phyloP scores from a whole-genome alignment of 2,329 filamentous ascomycete species.

The Fusarium multiceps region DNA sequence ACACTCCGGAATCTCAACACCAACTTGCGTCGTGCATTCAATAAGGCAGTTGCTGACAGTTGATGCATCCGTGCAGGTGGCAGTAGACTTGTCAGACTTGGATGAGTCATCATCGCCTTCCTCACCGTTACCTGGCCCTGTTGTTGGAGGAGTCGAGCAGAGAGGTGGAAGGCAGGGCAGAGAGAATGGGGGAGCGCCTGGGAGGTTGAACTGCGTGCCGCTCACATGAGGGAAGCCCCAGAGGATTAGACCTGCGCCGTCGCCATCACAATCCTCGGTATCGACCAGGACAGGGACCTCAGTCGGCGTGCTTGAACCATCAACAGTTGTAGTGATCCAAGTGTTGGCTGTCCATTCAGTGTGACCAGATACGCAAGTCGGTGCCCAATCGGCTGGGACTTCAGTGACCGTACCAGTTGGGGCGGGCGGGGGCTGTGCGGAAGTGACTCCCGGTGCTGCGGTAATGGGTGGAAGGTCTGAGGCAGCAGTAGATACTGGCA shows the following conservation, averaged over 20 bases:
- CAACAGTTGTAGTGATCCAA: constrained; percentile 33
- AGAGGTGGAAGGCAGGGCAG: constrained; percentile 30
- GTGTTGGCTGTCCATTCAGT: constrained; percentile 34
- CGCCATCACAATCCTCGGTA: constrained; percentile 11
- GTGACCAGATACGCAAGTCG: constrained; percentile 5
- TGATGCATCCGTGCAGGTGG: not conserved
- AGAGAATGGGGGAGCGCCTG: constrained; percentile 15
- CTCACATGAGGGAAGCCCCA: constrained; percentile 1
- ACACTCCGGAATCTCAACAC: not conserved
- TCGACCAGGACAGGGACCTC: constrained; percentile 30
- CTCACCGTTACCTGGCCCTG: not conserved
- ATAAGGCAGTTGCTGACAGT: not conserved
- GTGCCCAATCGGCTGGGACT: not conserved
- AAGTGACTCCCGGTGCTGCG: not conserved
- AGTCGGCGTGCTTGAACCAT: constrained; percentile 18
- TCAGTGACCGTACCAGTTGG: constrained; percentile 4
- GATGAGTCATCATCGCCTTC: not conserved
- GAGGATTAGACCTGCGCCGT: constrained; percentile 19
- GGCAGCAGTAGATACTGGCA: not conserved
- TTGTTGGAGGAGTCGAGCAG: not conserved
- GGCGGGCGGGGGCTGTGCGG: not conserved
- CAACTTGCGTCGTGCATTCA: not conserved
- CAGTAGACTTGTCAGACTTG: not conserved
- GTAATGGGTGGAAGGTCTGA: not conserved
- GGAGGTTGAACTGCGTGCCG: constrained; percentile 10